Evolutionary conservation across 1,139 yeast species (phyloP), one percentile per base, ranked within the genome.

Genomic region (Diutina sp.): DNA sequence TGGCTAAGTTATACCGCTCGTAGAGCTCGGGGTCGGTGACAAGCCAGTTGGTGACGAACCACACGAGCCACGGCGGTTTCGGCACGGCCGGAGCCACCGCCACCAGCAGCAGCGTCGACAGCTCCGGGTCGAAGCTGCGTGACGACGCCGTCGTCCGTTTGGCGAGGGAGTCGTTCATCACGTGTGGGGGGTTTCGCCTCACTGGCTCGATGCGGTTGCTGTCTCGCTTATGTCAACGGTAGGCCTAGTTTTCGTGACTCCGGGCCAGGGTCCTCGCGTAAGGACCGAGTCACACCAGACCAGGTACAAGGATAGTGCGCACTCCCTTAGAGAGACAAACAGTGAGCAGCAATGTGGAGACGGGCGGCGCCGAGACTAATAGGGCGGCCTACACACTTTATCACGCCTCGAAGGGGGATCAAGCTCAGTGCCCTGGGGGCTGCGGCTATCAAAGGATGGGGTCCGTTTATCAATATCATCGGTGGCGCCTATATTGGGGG

Each of bases 401-500:
- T 5, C 12, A n/a, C 25, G 32, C 25, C 25, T 46, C 21, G 38
- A 9, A 44, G 56, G 18, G 41, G 45, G 8, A 12, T 38, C 54
- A 51, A 51, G 6, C 12, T 38, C n/a, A 14, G 46, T 8, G 14
- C 54, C 21, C 35, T 12, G 35, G 54, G 54, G 8, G 21, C 28
- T 21, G 54, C 54, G 6, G 71, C 70, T 3, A 64, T 68, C 21
- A 65, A 64, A 56, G 69, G 71, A 18, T 72, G 70, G 66, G 73
- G 76, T 25, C 64, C 68, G 51, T 63, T 71, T 9, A 57, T 73
- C 48, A 75, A 74, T 60, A 68, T 74, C 29, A 53, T 73, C 9
- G 75, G 77, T 3, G 80, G 79, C 2, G 78, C 77, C 12, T 76
- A 76, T 61, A 64, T 75, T 55, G 80, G 80, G 6, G 76, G 77